phyloP scores from a whole-genome alignment of 768 basidiomycete species.

The Termitomyces sp. region DNA sequence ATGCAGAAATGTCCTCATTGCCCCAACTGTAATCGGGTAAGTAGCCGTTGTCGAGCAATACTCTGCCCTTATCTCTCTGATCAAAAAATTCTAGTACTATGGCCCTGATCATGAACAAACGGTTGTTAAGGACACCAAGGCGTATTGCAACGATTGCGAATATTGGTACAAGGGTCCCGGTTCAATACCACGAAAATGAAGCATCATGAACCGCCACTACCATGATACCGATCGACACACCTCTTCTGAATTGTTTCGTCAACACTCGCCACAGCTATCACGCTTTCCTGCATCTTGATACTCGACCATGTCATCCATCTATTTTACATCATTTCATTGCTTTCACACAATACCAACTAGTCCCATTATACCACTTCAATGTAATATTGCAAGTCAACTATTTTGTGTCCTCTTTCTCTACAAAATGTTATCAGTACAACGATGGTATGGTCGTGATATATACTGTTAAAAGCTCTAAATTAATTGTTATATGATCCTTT shows the following conservation, averaged over 20 bases:
- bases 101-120: slow-evolving; percentile 68
- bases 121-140: slow-evolving; percentile 41
- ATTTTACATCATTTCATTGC: neutral
- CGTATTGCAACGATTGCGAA: slow-evolving; percentile 52
- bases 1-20: slow-evolving; percentile 30
- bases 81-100: slow-evolving; percentile 41
- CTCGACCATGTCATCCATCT: slow-evolving; percentile 1
- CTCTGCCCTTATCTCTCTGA: slow-evolving; percentile 7
- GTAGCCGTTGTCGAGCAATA: slow-evolving; percentile 14
- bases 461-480: neutral
- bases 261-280: slow-evolving; percentile 12
- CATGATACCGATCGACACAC: slow-evolving; percentile 1
- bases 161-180: slow-evolving; percentile 52
- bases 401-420: no score
- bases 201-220: slow-evolving; percentile 5
- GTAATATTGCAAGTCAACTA: neutral
- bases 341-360: neutral
- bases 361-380: neutral
- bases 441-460: neutral
- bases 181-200: slow-evolving; percentile 26
- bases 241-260: neutral
- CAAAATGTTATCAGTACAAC: neutral
- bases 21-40: slow-evolving; percentile 38
- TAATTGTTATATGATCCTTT: neutral
- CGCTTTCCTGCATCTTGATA: slow-evolving; percentile 5